These are phyloP conservation scores for Capronia americana DNA, from an alignment of 2,329 filamentous ascomycete species.

Conservation along the genomic window DNA sequence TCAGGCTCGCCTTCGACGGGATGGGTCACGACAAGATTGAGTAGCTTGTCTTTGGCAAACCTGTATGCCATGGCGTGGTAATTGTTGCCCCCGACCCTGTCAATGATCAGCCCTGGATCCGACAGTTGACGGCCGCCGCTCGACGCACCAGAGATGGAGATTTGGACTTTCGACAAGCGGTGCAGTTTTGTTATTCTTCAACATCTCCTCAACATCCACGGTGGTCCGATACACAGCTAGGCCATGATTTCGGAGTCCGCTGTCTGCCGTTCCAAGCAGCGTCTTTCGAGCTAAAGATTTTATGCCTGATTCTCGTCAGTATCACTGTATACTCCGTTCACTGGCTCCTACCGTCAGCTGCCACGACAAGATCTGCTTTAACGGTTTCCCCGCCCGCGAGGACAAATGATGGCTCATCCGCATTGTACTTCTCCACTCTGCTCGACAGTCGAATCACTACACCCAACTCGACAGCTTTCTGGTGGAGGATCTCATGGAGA, in stretches of 20 bases:
- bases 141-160: conserved; percentile 6
- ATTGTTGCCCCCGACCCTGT: conserved; percentile 8
- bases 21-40: conserved; percentile 11
- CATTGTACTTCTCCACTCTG: conserved; percentile 14
- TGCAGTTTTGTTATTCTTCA: conserved; percentile 5
- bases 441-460: conserved; percentile 2
- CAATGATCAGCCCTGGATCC: not conserved
- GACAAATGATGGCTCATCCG: conserved; percentile 19
- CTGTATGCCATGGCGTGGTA: conserved; percentile 11
- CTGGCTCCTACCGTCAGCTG: conserved; percentile 33
- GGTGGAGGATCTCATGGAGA: conserved; percentile 19
- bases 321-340: not conserved
- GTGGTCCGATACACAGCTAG: conserved; percentile 5
- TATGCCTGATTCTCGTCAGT: not conserved
- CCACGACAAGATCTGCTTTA: conserved; percentile 37
- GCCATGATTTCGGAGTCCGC: conserved; percentile 5
- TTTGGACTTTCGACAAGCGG: conserved; percentile 7
- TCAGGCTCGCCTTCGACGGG: conserved; percentile 1
- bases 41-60: conserved; percentile 5
- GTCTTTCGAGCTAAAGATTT: conserved; percentile 11
- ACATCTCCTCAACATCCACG: conserved; percentile 3
- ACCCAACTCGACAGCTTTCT: conserved; percentile 14
- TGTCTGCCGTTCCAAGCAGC: conserved; percentile 1
- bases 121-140: not conserved
- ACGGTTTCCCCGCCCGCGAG: conserved; percentile 31